phyloP scores from a whole-genome alignment of 2,329 filamentous ascomycete genomes.

The Calonectria ilicicola region DNA sequence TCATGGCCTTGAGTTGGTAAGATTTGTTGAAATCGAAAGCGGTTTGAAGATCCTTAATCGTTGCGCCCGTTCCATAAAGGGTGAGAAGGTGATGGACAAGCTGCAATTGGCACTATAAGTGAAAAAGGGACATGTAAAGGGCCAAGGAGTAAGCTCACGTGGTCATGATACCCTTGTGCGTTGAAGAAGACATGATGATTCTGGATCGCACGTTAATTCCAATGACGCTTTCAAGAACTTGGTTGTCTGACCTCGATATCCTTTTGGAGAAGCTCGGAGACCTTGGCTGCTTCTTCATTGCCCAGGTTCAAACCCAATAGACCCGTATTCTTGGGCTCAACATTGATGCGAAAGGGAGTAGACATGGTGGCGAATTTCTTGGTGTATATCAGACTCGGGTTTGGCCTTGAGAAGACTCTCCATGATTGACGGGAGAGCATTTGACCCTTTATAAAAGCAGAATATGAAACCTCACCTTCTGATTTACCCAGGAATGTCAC shows the following conservation, averaged over 20 bases:
- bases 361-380: constrained; percentile 51
- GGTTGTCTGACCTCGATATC: constrained; percentile 72
- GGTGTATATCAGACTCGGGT: not conserved
- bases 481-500: not conserved
- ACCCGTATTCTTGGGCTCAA: constrained; percentile 63
- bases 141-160: constrained; percentile 59
- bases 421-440: constrained; percentile 29
- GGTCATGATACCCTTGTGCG: constrained; percentile 80
- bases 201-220: constrained; percentile 28
- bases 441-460: not conserved
- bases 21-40: constrained; percentile 73
- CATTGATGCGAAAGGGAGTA: constrained; percentile 60
- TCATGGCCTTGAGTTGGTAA: constrained; percentile 72
- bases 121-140: not conserved
- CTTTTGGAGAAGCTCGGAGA: constrained; percentile 77
- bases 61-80: constrained; percentile 80
- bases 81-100: constrained; percentile 81
- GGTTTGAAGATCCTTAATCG: constrained; percentile 66
- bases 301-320: constrained; percentile 61
- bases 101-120: constrained; percentile 43
- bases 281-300: constrained; percentile 70
- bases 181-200: constrained; percentile 87
- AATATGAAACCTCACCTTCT: not conserved
- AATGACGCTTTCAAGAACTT: not conserved
- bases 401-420: constrained; percentile 29